These are phyloP conservation scores for Collybia mongolica DNA, from an alignment of 768 basidiomycete species.

Conservation along the genomic window DNA sequence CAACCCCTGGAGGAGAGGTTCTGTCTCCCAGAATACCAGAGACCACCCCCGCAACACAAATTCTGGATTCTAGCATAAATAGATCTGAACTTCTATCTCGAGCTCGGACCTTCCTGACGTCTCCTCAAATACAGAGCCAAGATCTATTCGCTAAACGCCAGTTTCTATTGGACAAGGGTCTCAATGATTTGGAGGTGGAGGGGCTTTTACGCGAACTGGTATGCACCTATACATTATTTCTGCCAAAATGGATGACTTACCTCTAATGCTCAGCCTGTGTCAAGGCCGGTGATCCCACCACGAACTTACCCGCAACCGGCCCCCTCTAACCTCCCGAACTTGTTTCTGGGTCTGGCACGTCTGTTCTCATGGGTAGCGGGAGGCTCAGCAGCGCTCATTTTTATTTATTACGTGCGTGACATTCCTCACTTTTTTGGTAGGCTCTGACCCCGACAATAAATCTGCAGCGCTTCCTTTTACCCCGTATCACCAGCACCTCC, in stretches of 20 bases:
- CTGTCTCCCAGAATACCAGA: background rate
- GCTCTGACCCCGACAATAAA: constrained; percentile 6
- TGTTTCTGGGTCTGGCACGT: constrained; percentile 60
- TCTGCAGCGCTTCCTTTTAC: constrained; percentile 66
- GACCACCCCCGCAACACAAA: background rate
- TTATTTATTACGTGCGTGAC: constrained; percentile 65
- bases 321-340: constrained; percentile 66
- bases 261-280: constrained; percentile 22
- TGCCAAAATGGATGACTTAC: no score
- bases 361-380: constrained; percentile 69
- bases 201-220: constrained; percentile 45
- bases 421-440: background rate
- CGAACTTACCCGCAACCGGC: constrained; percentile 70
- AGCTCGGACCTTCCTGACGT: constrained; percentile 64
- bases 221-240: background rate
- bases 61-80: constrained; percentile 12
- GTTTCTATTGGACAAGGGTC: constrained; percentile 72
- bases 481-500: constrained; percentile 57
- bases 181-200: constrained; percentile 60
- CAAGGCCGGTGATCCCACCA: constrained; percentile 59
- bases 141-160: constrained; percentile 53
- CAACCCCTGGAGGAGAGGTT: background rate
- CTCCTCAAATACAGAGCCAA: constrained; percentile 63
- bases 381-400: constrained; percentile 53
- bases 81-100: constrained; percentile 46